Evolutionary conservation across 1,284 basidiomycete species (phyloP).

Genomic region (Heterobasidion parviporum): DNA sequence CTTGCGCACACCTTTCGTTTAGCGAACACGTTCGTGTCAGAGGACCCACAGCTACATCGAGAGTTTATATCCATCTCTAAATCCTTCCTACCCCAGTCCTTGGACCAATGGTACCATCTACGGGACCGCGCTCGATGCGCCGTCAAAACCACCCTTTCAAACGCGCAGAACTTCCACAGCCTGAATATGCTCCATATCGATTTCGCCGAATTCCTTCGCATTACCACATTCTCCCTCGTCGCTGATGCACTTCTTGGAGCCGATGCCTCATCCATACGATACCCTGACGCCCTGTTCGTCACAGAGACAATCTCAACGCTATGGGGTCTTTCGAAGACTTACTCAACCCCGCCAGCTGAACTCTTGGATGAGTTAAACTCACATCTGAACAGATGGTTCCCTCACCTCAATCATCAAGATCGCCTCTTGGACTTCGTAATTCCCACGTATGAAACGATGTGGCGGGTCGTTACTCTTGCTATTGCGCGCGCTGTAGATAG

Average conservation of each 20-base stretch:
- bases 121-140: neutral
- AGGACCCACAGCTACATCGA: neutral
- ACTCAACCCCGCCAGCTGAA: conserved; percentile 1
- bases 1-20: neutral
- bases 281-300: conserved; percentile 24
- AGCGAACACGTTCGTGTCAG: neutral
- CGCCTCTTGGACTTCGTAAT: conserved; percentile 43
- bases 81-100: neutral
- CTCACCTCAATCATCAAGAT: conserved; percentile 15
- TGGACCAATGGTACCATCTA: neutral
- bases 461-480: conserved; percentile 46
- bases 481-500: conserved; percentile 26
- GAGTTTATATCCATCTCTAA: neutral
- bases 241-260: neutral
- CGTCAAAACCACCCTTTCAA: neutral
- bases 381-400: conserved; percentile 29
- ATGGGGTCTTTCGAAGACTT: conserved; percentile 33
- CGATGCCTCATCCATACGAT: neutral
- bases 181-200: neutral
- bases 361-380: conserved; percentile 16
- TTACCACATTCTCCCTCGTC: neutral
- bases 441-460: conserved; percentile 52
- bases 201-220: neutral
- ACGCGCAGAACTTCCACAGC: neutral
- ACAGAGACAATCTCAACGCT: conserved; percentile 29